Percentiles rank a stretch among this genome's conserved stretches.
These are phyloP conservation scores for Eutrema japonicum DNA, from an alignment of 345 rosid genomes.

Conservation along the genomic window DNA sequence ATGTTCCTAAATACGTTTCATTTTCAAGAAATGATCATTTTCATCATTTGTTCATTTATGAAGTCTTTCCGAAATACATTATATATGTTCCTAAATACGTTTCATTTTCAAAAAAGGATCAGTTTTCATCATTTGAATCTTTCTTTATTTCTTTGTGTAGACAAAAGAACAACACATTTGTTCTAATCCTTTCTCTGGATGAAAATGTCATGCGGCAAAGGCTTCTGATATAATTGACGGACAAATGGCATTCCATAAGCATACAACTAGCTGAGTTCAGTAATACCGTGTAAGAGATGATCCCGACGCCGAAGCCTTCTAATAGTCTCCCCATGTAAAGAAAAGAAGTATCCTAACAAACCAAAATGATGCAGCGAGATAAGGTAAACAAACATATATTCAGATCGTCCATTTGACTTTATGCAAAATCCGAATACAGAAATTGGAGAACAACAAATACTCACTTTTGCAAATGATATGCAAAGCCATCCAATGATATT, in stretches of 20 bases:
- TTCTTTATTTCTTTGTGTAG: too few relatives aligned
- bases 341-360: slow-evolving; percentile 84
- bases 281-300: slow-evolving; percentile 87
- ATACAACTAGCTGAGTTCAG: slow-evolving; percentile 26
- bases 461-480: slow-evolving; percentile 91
- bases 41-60: too few relatives aligned
- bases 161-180: too few relatives aligned
- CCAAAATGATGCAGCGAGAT: slow-evolving; percentile 27
- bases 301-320: slow-evolving; percentile 99
- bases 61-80: too few relatives aligned
- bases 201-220: too few relatives aligned
- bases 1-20: too few relatives aligned
- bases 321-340: slow-evolving; percentile 95
- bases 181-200: too few relatives aligned
- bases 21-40: too few relatives aligned
- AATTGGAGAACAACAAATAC: slow-evolving; percentile 36
- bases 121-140: too few relatives aligned
- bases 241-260: not conserved
- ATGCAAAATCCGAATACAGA: not conserved
- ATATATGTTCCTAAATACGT: too few relatives aligned
- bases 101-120: too few relatives aligned
- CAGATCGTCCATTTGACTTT: slow-evolving; percentile 1
- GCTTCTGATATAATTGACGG: too few relatives aligned
- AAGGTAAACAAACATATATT: slow-evolving; percentile 22
- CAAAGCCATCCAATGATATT: slow-evolving; percentile 97